Base-by-base conservation (phyloP, 2,329 filamentous ascomycete species). In the Helotiales sp. region DNA sequence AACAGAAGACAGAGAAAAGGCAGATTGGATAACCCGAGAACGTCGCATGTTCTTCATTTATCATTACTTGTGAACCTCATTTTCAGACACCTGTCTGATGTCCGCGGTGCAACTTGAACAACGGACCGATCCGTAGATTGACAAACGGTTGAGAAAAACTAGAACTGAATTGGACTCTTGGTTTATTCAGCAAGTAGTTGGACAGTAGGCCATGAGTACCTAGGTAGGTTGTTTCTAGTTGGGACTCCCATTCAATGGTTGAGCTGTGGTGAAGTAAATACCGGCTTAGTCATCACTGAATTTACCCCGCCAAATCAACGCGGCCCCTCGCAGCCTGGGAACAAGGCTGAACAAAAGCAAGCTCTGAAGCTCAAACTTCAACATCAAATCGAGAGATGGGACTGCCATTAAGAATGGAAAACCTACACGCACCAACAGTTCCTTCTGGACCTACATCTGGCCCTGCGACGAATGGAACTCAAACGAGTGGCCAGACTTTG, bases 371-470 rank as follows among this genome's bases (percentile, higher is more conserved):
- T 13, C 32, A 24, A 28, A 17, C 34, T 52, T 49, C 22, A 40
- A 40, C 26, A 20, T 57, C 17, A 26, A 40, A 13, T 37, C 50
- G 43, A 69, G 67, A 71, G n/a, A 77, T 75, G 73, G 75, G 73
- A 69, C 61, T 75, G 26, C 70, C 71, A 24, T 66, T 73, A 49
- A 72, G 62, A 55, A 91, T 91, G 89, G 85, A 90, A 77, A 84
- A 89, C 73, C 82, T 91, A 64, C 89, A 91, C 75, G 84, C 88
- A 54, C 88, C 89, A n/a, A 91, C 88, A 20, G 88, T 92, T 80
- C 85, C 90, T 66, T 94, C 93, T 49, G 94, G 93, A 68, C 91
- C 93, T 37, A 90, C 89, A 10, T 90, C 89, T 65, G 85, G 84
- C 30, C 82, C 84, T 49, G 71, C 80, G 45, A 81, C 81, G 50